These are phyloP conservation scores for Colletotrichum sp. DNA, from an alignment of 2,329 filamentous ascomycete species.

Conservation along the genomic window DNA sequence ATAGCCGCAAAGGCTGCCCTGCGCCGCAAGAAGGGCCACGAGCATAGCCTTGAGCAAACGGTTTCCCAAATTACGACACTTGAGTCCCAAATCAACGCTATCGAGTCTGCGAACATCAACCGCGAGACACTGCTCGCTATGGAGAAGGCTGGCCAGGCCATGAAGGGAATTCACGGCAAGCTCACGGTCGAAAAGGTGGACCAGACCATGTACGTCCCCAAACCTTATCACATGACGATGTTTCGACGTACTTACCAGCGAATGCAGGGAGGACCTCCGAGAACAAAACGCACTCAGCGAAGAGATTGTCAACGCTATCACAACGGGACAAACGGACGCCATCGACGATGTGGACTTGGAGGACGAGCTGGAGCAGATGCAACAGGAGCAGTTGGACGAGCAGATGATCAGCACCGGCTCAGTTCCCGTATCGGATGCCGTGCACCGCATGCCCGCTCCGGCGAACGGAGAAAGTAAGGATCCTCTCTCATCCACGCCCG, in stretches of 20 bases:
- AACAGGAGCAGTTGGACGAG: slow-evolving; percentile 92
- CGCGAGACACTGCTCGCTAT: slow-evolving; percentile 93
- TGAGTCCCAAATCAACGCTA: slow-evolving; percentile 94
- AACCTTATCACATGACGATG: not conserved
- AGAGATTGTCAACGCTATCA: slow-evolving; percentile 89
- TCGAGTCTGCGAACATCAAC: slow-evolving; percentile 99
- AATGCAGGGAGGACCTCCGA: slow-evolving; percentile 78
- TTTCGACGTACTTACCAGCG: not conserved
- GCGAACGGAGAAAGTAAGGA: slow-evolving; percentile 77
- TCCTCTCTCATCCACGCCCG: not conserved
- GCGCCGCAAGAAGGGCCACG: slow-evolving; percentile 91
- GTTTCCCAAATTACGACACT: slow-evolving; percentile 87
- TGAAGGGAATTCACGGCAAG: slow-evolving; percentile 90
- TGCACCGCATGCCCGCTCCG: slow-evolving; percentile 77
- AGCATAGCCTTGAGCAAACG: slow-evolving; percentile 91
- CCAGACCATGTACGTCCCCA: slow-evolving; percentile 78
- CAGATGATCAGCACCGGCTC: slow-evolving; percentile 90
- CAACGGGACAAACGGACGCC: slow-evolving; percentile 68
- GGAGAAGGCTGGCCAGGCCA: slow-evolving; percentile 87
- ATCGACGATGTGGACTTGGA: slow-evolving; percentile 89
- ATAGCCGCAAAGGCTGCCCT: slow-evolving; percentile 89
- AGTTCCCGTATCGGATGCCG: slow-evolving; percentile 79
- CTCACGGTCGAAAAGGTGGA: slow-evolving; percentile 95
- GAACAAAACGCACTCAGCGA: slow-evolving; percentile 94
- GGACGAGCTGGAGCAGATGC: slow-evolving; percentile 81